These are phyloP conservation scores for Pyrenophora tritici-repentis DNA, from an alignment of 2,329 filamentous ascomycete genomes.

Conservation along the genomic window DNA sequence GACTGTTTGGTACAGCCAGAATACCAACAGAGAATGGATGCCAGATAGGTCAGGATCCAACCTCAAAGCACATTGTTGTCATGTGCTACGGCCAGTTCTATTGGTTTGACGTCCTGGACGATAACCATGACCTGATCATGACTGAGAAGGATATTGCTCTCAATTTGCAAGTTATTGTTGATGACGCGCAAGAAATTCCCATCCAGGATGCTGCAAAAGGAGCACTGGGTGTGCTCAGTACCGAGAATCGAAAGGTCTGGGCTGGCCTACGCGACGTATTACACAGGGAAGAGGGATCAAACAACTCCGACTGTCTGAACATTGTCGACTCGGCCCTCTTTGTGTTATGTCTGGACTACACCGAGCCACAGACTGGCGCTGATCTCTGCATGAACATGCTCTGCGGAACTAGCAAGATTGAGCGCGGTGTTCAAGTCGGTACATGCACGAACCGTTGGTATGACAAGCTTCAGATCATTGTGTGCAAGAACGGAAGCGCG, in stretches of 20 bases:
- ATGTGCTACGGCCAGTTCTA: slow-evolving; percentile 96
- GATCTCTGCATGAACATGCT: slow-evolving; percentile 98
- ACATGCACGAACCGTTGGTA: slow-evolving; percentile 99
- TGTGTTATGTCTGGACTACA: slow-evolving; percentile 89
- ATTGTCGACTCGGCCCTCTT: slow-evolving; percentile 96
- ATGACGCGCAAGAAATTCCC: slow-evolving; percentile 85
- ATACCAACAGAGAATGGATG: slow-evolving; percentile 94
- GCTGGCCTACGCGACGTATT: slow-evolving; percentile 87
- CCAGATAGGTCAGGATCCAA: slow-evolving; percentile 91
- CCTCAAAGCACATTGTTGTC: slow-evolving; percentile 91
- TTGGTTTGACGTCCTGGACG: slow-evolving; percentile 97
- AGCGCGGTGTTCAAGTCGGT: slow-evolving; percentile 91
- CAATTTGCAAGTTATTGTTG: slow-evolving; percentile 89
- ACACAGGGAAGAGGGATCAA: slow-evolving; percentile 82
- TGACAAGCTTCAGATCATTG: slow-evolving; percentile 98
- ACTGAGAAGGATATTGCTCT: slow-evolving; percentile 89
- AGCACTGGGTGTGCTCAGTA: slow-evolving; percentile 89
- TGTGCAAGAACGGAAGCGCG: slow-evolving; percentile 97
- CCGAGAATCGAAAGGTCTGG: slow-evolving; percentile 96
- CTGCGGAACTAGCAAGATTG: slow-evolving; percentile 88
- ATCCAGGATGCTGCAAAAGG: slow-evolving; percentile 96
- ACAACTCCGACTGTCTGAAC: slow-evolving; percentile 93
- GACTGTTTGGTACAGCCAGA: slow-evolving; percentile 90
- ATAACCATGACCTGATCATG: slow-evolving; percentile 96
- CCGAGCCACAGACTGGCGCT: slow-evolving; percentile 77